Conservation (phyloP, 257 asterid species). For the Solanum habrochaites region DNA sequence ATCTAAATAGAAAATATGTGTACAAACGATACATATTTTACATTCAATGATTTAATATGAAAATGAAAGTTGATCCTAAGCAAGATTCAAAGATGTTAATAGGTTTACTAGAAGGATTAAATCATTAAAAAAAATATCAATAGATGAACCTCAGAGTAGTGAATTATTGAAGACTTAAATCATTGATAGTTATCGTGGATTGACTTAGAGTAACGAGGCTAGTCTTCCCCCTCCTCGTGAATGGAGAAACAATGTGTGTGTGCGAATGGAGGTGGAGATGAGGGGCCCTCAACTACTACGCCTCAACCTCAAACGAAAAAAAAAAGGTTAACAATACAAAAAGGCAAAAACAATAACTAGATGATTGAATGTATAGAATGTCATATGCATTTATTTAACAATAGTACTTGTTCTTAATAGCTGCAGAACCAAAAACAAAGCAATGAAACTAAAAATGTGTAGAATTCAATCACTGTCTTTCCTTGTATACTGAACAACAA, state of each 20-base stretch:
- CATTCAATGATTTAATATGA: background rate
- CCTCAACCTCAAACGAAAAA: background rate
- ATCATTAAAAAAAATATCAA: background rate
- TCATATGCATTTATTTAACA: background rate
- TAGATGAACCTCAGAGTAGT: background rate
- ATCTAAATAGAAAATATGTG: background rate
- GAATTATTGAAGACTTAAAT: background rate
- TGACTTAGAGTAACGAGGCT: background rate
- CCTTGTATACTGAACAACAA: background rate
- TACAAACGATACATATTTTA: background rate
- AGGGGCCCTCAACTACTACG: background rate
- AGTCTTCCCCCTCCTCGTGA: background rate
- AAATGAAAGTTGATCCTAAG: background rate
- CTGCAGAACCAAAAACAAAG: background rate
- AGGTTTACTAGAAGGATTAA: background rate
- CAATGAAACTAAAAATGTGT: background rate
- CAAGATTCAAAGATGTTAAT: background rate
- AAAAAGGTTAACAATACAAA: background rate
- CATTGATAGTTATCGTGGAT: background rate
- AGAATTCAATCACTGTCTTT: background rate
- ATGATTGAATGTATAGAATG: background rate
- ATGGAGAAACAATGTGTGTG: background rate
- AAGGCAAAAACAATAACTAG: background rate
- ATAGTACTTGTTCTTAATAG: background rate
- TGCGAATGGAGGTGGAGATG: background rate